Percentiles rank a stretch among this genome's conserved stretches.
Evolutionary conservation across 1,139 yeast species (phyloP).

Genomic region (Sugiyamaella sp.): DNA sequence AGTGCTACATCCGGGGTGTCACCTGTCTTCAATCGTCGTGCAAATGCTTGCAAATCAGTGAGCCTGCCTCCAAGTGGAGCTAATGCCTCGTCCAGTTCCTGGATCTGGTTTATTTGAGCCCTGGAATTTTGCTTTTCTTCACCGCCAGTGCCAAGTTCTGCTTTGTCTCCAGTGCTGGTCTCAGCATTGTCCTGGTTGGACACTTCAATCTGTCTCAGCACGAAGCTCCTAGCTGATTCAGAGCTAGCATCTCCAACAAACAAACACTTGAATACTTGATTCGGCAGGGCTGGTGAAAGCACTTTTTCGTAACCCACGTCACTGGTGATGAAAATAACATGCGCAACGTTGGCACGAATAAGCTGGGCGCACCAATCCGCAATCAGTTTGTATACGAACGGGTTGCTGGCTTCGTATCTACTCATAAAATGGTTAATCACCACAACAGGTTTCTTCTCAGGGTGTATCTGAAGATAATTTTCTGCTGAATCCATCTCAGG

Average conservation of each 20-base stretch:
- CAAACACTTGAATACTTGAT: slow-evolving; percentile 78
- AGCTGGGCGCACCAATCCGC: slow-evolving; percentile 89
- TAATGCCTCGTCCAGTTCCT: slow-evolving; percentile 55
- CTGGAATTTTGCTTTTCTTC: slow-evolving; percentile 28
- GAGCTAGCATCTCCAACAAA: slow-evolving; percentile 80
- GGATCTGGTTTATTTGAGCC: slow-evolving; percentile 18
- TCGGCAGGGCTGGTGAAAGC: slow-evolving; percentile 70
- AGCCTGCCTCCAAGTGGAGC: slow-evolving; percentile 91
- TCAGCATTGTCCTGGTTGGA: slow-evolving; percentile 28
- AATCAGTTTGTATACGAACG: slow-evolving; percentile 68
- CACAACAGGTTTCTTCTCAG: slow-evolving; percentile 84
- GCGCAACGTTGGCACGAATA: slow-evolving; percentile 79
- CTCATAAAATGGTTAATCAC: slow-evolving; percentile 75
- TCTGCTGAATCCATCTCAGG: slow-evolving; percentile 55
- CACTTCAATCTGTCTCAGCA: slow-evolving; percentile 56
- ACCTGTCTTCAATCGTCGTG: slow-evolving; percentile 84
- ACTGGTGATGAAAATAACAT: slow-evolving; percentile 83
- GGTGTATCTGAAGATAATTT: slow-evolving; percentile 81
- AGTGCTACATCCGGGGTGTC: slow-evolving; percentile 79
- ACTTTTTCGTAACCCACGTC: slow-evolving; percentile 78
- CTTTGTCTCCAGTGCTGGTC: slow-evolving; percentile 26
- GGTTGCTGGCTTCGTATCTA: slow-evolving; percentile 56
- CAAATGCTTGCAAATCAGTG: slow-evolving; percentile 89
- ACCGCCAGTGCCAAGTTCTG: too few species aligned
- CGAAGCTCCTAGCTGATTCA: slow-evolving; percentile 70